A percentile compares a stretch with the other conserved stretches of the same genome.
Conservation (phyloP, 2,329 filamentous ascomycete species). For the Arthrobotrys entomopaga region DNA sequence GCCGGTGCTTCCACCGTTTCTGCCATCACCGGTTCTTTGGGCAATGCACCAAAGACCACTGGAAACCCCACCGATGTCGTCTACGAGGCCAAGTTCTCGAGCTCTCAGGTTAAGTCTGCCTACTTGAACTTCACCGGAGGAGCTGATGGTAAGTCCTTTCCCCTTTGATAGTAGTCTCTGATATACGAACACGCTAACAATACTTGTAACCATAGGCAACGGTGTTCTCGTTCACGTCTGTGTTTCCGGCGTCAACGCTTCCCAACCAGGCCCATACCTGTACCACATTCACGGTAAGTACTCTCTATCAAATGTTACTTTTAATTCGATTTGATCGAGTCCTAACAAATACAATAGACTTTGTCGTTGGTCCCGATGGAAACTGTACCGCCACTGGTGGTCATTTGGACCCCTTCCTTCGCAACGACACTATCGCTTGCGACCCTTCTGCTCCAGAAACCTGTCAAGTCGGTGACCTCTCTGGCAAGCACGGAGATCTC, state of each 20-base stretch:
- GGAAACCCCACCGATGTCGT: conserved; percentile 29
- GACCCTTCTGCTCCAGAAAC: conserved; percentile 68
- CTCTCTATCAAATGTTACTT: background rate
- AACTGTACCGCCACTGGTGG: conserved; percentile 76
- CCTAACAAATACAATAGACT: conserved; percentile 29
- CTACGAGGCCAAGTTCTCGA: conserved; percentile 38
- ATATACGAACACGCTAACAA: background rate
- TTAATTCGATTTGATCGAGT: background rate
- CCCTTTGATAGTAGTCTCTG: background rate
- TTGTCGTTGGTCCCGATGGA: conserved; percentile 58
- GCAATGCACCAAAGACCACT: conserved; percentile 31
- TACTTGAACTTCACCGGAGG: conserved; percentile 48
- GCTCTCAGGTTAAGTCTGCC: conserved; percentile 14
- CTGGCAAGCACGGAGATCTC: conserved; percentile 74
- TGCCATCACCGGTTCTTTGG: conserved; percentile 32
- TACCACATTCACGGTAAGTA: conserved; percentile 49
- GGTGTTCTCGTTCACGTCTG: conserved; percentile 36
- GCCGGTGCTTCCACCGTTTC: conserved; percentile 32
- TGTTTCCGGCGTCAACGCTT: conserved; percentile 20
- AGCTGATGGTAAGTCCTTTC: conserved; percentile 31
- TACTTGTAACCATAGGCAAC: conserved; percentile 15
- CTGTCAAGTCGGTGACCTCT: conserved; percentile 80
- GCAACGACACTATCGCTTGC: conserved; percentile 72
- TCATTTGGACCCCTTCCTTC: conserved; percentile 77
- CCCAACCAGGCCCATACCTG: conserved; percentile 41